phyloP scores from a whole-genome alignment of 108 stramenopile species.

The Conticribra weissflogii region DNA sequence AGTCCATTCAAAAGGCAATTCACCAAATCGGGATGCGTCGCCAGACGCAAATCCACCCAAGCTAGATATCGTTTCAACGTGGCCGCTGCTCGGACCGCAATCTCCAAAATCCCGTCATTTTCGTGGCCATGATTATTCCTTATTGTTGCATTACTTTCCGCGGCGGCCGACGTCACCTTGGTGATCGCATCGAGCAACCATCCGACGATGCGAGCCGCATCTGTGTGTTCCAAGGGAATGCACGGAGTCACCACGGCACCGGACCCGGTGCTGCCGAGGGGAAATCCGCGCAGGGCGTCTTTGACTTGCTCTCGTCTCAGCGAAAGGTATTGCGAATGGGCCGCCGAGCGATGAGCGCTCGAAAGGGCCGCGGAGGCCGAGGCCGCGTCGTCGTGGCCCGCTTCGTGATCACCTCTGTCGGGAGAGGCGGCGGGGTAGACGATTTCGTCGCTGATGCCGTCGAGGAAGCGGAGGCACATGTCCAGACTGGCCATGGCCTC shows the following conservation, averaged over 20 bases:
- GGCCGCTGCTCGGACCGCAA: constrained; percentile 42
- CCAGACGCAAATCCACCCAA: constrained; percentile 60
- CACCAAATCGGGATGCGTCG: constrained; percentile 14
- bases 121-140: background rate
- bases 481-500: background rate
- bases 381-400: too few relatives aligned
- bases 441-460: constrained; percentile 33
- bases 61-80: constrained; percentile 55
- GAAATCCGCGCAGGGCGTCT: constrained; percentile 26
- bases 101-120: background rate
- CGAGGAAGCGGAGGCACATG: constrained; percentile 30
- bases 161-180: background rate
- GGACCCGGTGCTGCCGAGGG: constrained; percentile 3
- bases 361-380: too few relatives aligned
- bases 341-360: background rate
- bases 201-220: constrained; percentile 45
- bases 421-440: constrained; percentile 12
- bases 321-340: background rate
- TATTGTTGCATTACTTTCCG: background rate
- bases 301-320: constrained; percentile 26
- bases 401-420: background rate
- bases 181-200: constrained; percentile 35
- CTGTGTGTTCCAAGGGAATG: constrained; percentile 40
- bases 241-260: constrained; percentile 6
- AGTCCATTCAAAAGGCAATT: constrained; percentile 13